Conservation (phyloP, 306 rosid genomes). For the Prunus salicina region DNA sequence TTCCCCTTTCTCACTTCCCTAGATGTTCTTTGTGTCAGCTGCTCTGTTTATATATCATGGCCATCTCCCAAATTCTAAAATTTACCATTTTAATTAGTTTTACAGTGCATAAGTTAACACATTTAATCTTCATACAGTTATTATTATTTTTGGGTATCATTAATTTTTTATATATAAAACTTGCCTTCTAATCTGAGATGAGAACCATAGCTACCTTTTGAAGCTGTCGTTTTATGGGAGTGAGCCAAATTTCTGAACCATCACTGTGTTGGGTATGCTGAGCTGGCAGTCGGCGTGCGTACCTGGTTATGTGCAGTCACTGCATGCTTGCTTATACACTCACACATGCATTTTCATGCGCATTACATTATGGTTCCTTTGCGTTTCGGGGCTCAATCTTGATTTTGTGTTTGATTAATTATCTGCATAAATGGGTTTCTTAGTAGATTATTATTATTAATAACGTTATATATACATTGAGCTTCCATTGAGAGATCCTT, state of each 20-base stretch:
- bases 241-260: slow-evolving; percentile 15
- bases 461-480: too few relatives aligned
- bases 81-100: not conserved
- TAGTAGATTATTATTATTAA: not conserved
- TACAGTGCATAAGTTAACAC: not conserved
- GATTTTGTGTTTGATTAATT: slow-evolving; percentile 8
- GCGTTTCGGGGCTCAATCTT: slow-evolving; percentile 38
- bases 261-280: slow-evolving; percentile 20
- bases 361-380: not conserved
- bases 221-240: slow-evolving; percentile 13
- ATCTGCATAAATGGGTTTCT: not conserved
- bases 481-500: too few relatives aligned
- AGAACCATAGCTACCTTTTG: not conserved
- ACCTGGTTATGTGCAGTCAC: slow-evolving; percentile 31
- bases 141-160: not conserved
- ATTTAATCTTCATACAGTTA: not conserved
- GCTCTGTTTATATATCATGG: not conserved
- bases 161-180: not conserved
- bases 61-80: not conserved
- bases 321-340: slow-evolving; percentile 40
- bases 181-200: not conserved
- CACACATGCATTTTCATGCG: slow-evolving; percentile 40
- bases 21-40: slow-evolving; percentile 68
- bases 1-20: slow-evolving; percentile 86
- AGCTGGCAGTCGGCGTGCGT: slow-evolving; percentile 48